Base-by-base conservation (phyloP, 2,329 filamentous ascomycete species). In the Samsoniella hepiali region DNA sequence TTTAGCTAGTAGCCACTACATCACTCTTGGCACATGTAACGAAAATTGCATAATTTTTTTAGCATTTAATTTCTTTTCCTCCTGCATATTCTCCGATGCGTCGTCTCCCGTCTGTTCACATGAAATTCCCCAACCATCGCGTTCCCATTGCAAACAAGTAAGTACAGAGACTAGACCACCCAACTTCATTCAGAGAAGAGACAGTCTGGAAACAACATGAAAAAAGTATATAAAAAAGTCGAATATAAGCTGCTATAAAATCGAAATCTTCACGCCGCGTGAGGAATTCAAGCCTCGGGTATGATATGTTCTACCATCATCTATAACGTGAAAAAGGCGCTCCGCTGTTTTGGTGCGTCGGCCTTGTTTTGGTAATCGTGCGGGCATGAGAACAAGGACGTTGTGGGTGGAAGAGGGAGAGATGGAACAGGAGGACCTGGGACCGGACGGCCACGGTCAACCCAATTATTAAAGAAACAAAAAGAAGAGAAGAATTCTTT, bases 261-360 rank as follows among this genome's bases (percentile, higher is more conserved):
- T 54, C 49, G 49, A 42, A 38, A 54, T 42, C n/a, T 49, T 42
- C 60, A 56, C 51, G 44, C 60, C 32, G 32, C 51, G 15, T 62
- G 60, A 62, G 44, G 53, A 50, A 32, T 36, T 50, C 51, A 50
- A 17, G 32, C 60, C 53, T 62, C 60, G 60, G 51, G 53, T 56
- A 62, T 62, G 60, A 62, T 50, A 56, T 62, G 50, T 56, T 57
- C 60, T 50, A 62, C 58, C 58, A 55, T 55, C 34, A 51, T 59
- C 57, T 62, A 62, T 50, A 34, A 59, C 57, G 40, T 50, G 57
- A 27, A 34, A 22, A 49, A 59, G 22, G 45, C 40, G 13, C 29
- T 44, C 34, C n/a, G 22, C 13, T 32, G 32, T 36, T 5, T 40
- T 4, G 15, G 36, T 44, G 17, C 36, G 38, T 51, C 22, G 38